Evolutionary conservation across 148 eudicot species (phyloP), one percentile per base, ranked within the genome.

Genomic region (Diospyros kaki): DNA sequence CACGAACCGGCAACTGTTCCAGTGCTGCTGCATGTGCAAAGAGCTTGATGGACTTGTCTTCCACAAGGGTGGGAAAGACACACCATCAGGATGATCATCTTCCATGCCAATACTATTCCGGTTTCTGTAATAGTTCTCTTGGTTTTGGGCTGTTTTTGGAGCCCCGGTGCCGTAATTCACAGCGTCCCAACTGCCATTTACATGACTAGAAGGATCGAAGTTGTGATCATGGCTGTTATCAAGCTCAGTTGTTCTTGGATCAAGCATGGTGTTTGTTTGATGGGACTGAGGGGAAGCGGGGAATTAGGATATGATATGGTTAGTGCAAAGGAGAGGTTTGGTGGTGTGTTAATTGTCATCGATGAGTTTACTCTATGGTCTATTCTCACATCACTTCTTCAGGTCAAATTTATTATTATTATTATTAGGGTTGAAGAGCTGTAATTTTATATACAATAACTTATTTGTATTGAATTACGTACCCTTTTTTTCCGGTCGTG

Each of bases 51-150:
- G 28, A 48, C 75, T 71, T 15, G 38, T 77, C 45, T 81, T 81
- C 97, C 97, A 90, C 62, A 92, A 54, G n/a, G 93, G 95, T 3
- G 97, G 95, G 38, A 96, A 86, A 7, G 80, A 80, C 12, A 17
- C 76, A 66, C 92, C 2, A 51, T 78, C 7, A 9, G 54, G 9
- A 28, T 53, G 4, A 4, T 81, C 84, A 2, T 83, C 69, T 14
- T 8, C 52, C 4, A 4, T 48, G 17, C 58, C 68, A 5, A 65
- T 77, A 48, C 52, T 8, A 48, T 0, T 48, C 52, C 52, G 8
- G 8, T 4, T 48, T 8, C 52, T 48, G 52, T 48, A 48, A 48
- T 28, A 28, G 28, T 48, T 48, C 17, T 80, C 83, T 18, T 79
- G 70, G 43, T 79, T 66, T 68, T 40, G 68, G 2, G 86, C 74